Evolutionary conservation across 352 stramenopile genomes (phyloP).

Genomic region (Achlya hypogyna): DNA sequence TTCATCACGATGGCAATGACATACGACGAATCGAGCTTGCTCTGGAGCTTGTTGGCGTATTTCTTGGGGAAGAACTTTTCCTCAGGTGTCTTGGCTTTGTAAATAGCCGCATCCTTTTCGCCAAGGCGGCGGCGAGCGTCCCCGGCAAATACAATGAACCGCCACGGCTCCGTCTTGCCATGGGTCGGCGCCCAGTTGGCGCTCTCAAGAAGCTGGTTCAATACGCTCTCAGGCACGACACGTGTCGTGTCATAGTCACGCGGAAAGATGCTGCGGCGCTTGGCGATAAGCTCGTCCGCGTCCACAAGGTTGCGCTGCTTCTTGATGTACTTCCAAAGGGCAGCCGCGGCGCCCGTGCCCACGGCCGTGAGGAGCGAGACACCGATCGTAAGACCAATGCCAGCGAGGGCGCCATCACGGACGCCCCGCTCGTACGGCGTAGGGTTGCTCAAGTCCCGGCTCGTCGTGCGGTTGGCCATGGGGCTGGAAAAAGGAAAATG

Average conservation of each 20-base stretch:
- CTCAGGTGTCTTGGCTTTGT: constrained; percentile 48
- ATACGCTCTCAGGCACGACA: constrained; percentile 39
- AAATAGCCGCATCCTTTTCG: constrained; percentile 54
- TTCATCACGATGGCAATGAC: constrained; percentile 84
- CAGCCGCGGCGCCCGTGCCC: not conserved
- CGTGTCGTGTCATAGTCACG: constrained; percentile 50
- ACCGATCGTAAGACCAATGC: constrained; percentile 10
- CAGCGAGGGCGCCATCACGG: constrained; percentile 3
- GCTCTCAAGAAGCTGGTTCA: constrained; percentile 67
- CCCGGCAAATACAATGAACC: constrained; percentile 61
- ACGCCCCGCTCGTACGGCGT: constrained; percentile 8
- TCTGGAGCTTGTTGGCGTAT: constrained; percentile 68
- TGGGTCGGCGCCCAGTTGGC: constrained; percentile 82
- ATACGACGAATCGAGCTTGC: constrained; percentile 56
- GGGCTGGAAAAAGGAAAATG: not conserved
- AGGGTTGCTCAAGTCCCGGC: not conserved
- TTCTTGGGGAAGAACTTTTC: constrained; percentile 73
- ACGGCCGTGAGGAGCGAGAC: constrained; percentile 5
- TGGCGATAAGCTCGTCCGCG: constrained; percentile 66
- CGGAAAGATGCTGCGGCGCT: constrained; percentile 69
- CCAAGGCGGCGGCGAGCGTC: constrained; percentile 49
- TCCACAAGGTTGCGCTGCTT: constrained; percentile 16
- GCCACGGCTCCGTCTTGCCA: constrained; percentile 72
- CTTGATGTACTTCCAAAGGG: constrained; percentile 18
- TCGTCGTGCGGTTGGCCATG: constrained; percentile 13